A percentile compares a stretch with the other conserved stretches of the same genome.
phyloP scores from a whole-genome alignment of 2,329 filamentous ascomycete species.

The Graphium sp. region DNA sequence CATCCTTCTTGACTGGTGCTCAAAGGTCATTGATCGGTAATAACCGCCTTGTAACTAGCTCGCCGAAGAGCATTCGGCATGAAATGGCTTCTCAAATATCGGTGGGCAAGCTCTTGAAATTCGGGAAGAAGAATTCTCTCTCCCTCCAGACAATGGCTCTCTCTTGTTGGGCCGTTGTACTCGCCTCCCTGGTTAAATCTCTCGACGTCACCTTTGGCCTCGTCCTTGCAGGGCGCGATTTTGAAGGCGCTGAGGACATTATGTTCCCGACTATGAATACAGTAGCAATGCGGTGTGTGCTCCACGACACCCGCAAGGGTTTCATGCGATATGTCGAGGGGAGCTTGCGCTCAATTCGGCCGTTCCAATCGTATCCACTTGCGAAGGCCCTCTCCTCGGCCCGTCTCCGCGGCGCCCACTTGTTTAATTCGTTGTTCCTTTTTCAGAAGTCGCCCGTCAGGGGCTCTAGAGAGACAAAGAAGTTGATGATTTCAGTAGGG shows the following conservation, averaged over 20 bases:
- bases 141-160: slow-evolving; percentile 65
- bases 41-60: slow-evolving; percentile 15
- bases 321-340: slow-evolving; percentile 62
- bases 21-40: no score
- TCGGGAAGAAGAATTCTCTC: slow-evolving; percentile 51
- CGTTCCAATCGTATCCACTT: slow-evolving; percentile 63
- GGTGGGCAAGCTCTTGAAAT: slow-evolving; percentile 14
- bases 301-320: slow-evolving; percentile 49
- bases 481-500: slow-evolving; percentile 44
- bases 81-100: slow-evolving; percentile 4
- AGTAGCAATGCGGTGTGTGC: slow-evolving; percentile 52
- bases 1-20: slow-evolving; percentile 40
- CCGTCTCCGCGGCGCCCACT: slow-evolving; percentile 14
- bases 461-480: background rate
- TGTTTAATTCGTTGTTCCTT: slow-evolving; percentile 42
- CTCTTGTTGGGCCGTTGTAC: slow-evolving; percentile 55
- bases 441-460: slow-evolving; percentile 21
- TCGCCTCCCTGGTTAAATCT: slow-evolving; percentile 43
- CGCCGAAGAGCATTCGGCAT: background rate
- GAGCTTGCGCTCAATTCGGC: slow-evolving; percentile 45
- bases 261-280: slow-evolving; percentile 92
- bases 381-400: slow-evolving; percentile 41
- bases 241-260: slow-evolving; percentile 46
- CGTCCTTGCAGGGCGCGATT: slow-evolving; percentile 72
- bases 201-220: slow-evolving; percentile 72